Percentiles rank a stretch among this genome's conserved stretches.
phyloP scores from a whole-genome alignment of 2,329 filamentous ascomycete genomes.

The Sporothrix schenckii region DNA sequence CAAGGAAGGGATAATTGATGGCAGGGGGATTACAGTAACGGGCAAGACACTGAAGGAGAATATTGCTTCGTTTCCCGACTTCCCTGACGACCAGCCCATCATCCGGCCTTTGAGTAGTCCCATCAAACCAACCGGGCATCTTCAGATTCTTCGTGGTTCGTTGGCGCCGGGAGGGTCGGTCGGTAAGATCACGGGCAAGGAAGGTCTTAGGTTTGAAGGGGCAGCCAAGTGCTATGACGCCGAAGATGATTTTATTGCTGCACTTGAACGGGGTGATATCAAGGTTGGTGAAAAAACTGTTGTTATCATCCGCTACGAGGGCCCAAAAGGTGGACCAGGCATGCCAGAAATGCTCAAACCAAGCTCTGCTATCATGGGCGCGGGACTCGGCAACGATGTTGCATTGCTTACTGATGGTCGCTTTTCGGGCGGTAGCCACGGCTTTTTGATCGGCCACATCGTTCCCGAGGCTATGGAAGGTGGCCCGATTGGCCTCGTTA shows the following conservation, averaged over 20 bases:
- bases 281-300: slow-evolving; percentile 87
- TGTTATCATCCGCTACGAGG: slow-evolving; percentile 88
- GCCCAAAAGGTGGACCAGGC: slow-evolving; percentile 87
- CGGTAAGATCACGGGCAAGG: slow-evolving; percentile 93
- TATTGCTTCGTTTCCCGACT: slow-evolving; percentile 71
- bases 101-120: slow-evolving; percentile 80
- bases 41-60: slow-evolving; percentile 90
- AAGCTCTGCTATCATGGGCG: slow-evolving; percentile 90
- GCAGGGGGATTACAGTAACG: slow-evolving; percentile 79
- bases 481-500: slow-evolving; percentile 80
- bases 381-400: slow-evolving; percentile 75
- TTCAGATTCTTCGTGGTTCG: slow-evolving; percentile 84
- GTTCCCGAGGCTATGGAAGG: slow-evolving; percentile 85
- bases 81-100: slow-evolving; percentile 76
- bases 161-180: slow-evolving; percentile 85
- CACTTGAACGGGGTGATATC: slow-evolving; percentile 75
- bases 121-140: slow-evolving; percentile 84
- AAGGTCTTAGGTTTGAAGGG: slow-evolving; percentile 80
- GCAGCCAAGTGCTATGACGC: slow-evolving; percentile 83
- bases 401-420: slow-evolving; percentile 74
- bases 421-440: slow-evolving; percentile 80
- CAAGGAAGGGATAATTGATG: slow-evolving; percentile 79
- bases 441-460: slow-evolving; percentile 85
- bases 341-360: slow-evolving; percentile 97
- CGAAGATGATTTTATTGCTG: slow-evolving; percentile 76